Conservation (phyloP, 116 monocot genomes). For the Thalassia testudinum region DNA sequence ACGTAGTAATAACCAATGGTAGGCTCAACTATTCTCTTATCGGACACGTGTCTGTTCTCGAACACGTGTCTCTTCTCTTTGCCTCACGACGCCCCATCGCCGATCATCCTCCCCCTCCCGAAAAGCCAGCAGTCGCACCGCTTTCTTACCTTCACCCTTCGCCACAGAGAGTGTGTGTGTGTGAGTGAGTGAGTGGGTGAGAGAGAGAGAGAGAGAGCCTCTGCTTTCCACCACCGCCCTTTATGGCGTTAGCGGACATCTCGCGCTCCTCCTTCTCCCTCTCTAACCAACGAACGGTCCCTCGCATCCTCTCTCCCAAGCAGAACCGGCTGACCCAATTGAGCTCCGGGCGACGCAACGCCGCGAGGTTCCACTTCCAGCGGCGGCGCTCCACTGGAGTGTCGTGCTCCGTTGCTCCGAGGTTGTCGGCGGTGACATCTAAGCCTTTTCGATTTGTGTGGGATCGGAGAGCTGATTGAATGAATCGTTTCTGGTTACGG, state of each 20-base stretch:
- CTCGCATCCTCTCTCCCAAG: constrained; percentile 4
- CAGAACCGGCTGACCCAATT: constrained; percentile 6
- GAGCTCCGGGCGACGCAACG: not conserved
- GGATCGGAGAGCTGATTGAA: not conserved
- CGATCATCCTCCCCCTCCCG: too few species aligned
- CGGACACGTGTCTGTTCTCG: too few species aligned
- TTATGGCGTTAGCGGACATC: constrained; percentile 6
- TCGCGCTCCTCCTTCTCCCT: not conserved
- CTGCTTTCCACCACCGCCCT: not conserved
- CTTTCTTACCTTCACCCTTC: too few species aligned
- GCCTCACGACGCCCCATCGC: too few species aligned
- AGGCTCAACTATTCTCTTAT: too few species aligned
- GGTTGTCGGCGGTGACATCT: constrained; percentile 4
- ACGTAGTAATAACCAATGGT: too few species aligned
- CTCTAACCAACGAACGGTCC: not conserved
- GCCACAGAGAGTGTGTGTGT: too few species aligned
- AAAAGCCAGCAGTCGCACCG: too few species aligned
- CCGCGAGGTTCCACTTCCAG: not conserved
- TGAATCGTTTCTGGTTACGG: not conserved
- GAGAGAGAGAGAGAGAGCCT: too few species aligned
- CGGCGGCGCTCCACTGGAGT: constrained; percentile 8
- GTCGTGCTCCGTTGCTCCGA: constrained; percentile 64
- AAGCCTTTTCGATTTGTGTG: not conserved
- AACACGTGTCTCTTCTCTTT: too few species aligned
- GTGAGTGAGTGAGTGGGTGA: too few species aligned